phyloP scores from a whole-genome alignment of 805 yeast species.

The Metschnikowia drakensbergensis region DNA sequence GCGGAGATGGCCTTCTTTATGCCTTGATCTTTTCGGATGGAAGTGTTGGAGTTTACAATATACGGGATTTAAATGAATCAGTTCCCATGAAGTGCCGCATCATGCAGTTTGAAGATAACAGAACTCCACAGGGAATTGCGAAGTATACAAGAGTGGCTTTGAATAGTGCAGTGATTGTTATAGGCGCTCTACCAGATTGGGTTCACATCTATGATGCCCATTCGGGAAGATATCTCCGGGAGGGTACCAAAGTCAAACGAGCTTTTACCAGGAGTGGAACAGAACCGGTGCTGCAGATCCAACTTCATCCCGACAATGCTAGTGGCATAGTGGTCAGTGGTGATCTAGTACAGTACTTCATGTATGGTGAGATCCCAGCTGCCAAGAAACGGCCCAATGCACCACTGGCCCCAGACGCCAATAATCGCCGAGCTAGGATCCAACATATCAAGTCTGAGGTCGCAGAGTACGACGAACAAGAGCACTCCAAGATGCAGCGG shows the following conservation, averaged over 20 bases:
- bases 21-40: conserved; percentile 40
- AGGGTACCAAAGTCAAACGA: conserved; percentile 15
- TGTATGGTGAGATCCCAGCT: conserved; percentile 12
- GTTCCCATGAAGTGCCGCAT: conserved; percentile 13
- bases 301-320: conserved; percentile 14
- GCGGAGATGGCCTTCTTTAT: conserved; percentile 40
- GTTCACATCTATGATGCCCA: conserved; percentile 20
- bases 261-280: conserved; percentile 13
- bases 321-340: conserved; percentile 18
- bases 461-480: conserved; percentile 33
- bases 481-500: conserved; percentile 21
- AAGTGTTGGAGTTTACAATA: conserved; percentile 40
- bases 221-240: conserved; percentile 18
- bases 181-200: conserved; percentile 19
- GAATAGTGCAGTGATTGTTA: conserved; percentile 29
- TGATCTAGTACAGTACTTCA: conserved; percentile 17
- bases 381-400: conserved; percentile 15
- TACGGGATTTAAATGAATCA: conserved; percentile 26
- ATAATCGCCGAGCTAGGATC: conserved; percentile 10
- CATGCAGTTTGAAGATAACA: conserved; percentile 16
- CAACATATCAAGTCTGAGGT: conserved; percentile 31
- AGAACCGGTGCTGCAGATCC: conserved; percentile 16
- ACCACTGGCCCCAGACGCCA: conserved; percentile 15
- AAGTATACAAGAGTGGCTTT: conserved; percentile 29
- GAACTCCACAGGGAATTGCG: conserved; percentile 22